Evolutionary conservation across 1,284 basidiomycete genomes (phyloP).

Genomic region (Dichomitus squalens): DNA sequence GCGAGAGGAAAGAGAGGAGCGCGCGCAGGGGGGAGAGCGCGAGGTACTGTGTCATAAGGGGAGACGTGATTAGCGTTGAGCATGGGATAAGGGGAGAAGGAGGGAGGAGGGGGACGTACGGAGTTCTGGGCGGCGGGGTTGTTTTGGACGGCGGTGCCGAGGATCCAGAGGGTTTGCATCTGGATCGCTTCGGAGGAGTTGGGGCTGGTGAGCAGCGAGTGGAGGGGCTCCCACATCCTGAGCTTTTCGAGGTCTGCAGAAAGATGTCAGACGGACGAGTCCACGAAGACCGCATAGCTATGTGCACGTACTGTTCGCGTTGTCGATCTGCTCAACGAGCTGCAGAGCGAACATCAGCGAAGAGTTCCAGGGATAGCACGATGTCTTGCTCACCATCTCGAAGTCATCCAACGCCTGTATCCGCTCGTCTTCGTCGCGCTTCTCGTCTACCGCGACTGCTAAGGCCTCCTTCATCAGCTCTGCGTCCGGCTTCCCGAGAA

Average conservation of each 20-base stretch:
- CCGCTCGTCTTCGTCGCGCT: conserved; percentile 63
- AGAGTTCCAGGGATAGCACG: background rate
- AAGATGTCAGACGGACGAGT: background rate
- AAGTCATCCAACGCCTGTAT: conserved; percentile 89
- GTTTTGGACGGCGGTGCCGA: conserved; percentile 95
- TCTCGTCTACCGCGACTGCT: conserved; percentile 67
- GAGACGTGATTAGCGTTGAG: background rate
- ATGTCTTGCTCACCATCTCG: conserved; percentile 75
- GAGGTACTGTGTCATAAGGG: conserved; percentile 59
- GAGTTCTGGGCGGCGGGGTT: conserved; percentile 89
- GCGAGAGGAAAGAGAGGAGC: conserved; percentile 66
- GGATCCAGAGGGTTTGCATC: conserved; percentile 84
- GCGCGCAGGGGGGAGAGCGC: conserved; percentile 67
- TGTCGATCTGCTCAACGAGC: conserved; percentile 94
- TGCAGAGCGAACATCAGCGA: conserved; percentile 32
- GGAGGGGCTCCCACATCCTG: conserved; percentile 85
- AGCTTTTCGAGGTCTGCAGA: conserved; percentile 77
- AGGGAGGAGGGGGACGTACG: conserved; percentile 49
- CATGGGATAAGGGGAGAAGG: background rate
- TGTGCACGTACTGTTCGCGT: conserved; percentile 78
- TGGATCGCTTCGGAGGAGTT: conserved; percentile 65
- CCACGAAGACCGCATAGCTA: background rate
- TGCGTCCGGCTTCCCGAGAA: conserved; percentile 86
- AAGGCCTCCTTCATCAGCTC: conserved; percentile 89
- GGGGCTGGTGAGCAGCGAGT: conserved; percentile 62